Evolutionary conservation across 352 stramenopile species (phyloP).

Genomic region (Globisporangium paddicum): DNA sequence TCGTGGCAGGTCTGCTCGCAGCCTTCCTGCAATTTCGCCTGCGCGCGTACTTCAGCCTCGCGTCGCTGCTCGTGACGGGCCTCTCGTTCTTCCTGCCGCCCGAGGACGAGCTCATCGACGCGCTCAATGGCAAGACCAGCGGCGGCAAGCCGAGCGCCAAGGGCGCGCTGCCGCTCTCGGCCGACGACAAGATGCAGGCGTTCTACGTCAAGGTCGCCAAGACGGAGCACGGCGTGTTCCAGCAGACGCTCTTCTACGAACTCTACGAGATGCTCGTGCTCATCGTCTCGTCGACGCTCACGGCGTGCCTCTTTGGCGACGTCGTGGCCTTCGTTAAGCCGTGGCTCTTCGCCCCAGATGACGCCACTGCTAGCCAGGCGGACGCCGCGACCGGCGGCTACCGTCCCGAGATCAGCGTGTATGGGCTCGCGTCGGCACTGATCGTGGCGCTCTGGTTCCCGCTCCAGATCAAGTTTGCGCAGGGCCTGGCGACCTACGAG

Average conservation of each 20-base stretch:
- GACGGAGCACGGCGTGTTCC: constrained; percentile 59
- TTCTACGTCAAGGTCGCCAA: constrained; percentile 71
- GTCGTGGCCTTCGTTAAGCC: constrained; percentile 30
- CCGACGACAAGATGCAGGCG: constrained; percentile 58
- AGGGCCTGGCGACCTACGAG: constrained; percentile 57
- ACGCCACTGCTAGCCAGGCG: constrained; percentile 5
- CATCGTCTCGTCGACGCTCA: constrained; percentile 46
- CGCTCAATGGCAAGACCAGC: constrained; percentile 44
- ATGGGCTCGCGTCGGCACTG: constrained; percentile 57
- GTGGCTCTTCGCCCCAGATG: constrained; percentile 12
- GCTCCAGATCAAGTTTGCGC: constrained; percentile 65
- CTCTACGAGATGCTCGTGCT: constrained; percentile 82
- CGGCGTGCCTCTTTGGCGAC: constrained; percentile 41
- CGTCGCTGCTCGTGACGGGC: constrained; percentile 48
- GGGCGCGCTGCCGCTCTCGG: constrained; percentile 30
- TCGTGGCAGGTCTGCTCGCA: constrained; percentile 62
- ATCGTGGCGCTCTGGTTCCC: constrained; percentile 72
- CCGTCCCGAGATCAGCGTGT: constrained; percentile 51
- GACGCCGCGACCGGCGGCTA: not conserved
- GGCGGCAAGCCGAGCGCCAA: constrained; percentile 17
- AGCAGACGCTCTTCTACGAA: constrained; percentile 77
- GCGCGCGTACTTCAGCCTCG: constrained; percentile 49
- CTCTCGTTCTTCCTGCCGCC: constrained; percentile 77
- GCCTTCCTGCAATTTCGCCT: constrained; percentile 71
- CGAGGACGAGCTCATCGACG: constrained; percentile 63